Base-by-base conservation (phyloP, 2,329 filamentous ascomycete genomes). In the Orbilia javanica region DNA sequence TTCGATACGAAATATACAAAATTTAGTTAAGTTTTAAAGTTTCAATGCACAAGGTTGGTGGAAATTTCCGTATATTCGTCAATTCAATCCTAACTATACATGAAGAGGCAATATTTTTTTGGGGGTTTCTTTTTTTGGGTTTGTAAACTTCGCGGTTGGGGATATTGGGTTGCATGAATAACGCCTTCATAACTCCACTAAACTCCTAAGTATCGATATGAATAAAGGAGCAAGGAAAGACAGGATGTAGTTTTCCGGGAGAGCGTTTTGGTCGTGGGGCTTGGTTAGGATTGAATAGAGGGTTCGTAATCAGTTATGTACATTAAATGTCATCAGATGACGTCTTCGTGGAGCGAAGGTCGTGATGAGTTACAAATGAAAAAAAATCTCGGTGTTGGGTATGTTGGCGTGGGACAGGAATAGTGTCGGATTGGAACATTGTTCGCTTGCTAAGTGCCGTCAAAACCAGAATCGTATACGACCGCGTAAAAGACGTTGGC, bases 291-390 rank as follows among this genome's bases (percentile, higher is more conserved):
- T 60, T 73, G 60, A 31, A 64, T 46, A 42, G 57, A 66, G 60
- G 25, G 29, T 50, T 72, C 68, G 60, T 73, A 65, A 62, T 66
- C 57, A 50, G 60, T 60, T 73, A 73, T 73, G 39, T 73, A 73
- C 69, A 73, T 73, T 60, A 73, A 72, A 39, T 13, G 27, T 73
- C 69, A 73, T 50, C 69, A 29, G 1, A 53, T 60, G 55, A 60
- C 55, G 55, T 60, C 69, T 73, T 73, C 69, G 20, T 73, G 20
- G 27, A 10, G 55, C 29, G 69, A 73, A 73, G 60, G 39, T 73
- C 60, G 46, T 73, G 69, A 75, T 68, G 63, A 75, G 52, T 42
- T 75, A 75, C 71, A 68, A 64, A 75, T 64, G 44, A 46, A 34
- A 75, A 10, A 46, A 34, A 75, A 10, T 11, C 13, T 39, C 31